A percentile compares a stretch with the other conserved stretches of the same genome.
Evolutionary conservation across 148 eudicot species (phyloP).

Genomic region (Linanthus parryae): DNA sequence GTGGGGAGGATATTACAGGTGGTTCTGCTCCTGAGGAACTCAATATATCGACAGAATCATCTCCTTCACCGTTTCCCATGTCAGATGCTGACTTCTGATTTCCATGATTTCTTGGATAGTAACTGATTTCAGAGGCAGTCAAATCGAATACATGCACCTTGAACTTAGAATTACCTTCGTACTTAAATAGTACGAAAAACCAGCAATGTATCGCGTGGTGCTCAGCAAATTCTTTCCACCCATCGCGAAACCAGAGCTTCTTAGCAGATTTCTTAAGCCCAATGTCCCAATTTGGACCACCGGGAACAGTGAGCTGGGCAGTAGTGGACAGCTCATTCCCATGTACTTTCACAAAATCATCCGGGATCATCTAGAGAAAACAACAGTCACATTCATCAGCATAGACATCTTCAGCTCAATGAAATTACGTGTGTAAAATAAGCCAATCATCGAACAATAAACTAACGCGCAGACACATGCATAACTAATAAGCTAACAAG

Average conservation of each 20-base stretch:
- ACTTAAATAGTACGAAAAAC: conserved; percentile 16
- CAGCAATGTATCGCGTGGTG: conserved; percentile 15
- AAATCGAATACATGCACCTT: conserved; percentile 14
- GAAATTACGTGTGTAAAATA: too few relatives aligned
- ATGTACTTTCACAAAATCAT: conserved; percentile 15
- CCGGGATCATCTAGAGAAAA: too few relatives aligned
- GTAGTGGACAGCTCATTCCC: conserved; percentile 7
- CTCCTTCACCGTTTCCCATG: not conserved
- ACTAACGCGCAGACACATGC: too few relatives aligned
- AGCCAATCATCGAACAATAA: too few relatives aligned
- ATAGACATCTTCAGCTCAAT: too few relatives aligned
- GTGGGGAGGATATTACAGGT: not conserved
- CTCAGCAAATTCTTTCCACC: conserved; percentile 26
- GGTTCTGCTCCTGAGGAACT: not conserved
- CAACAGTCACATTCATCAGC: too few relatives aligned
- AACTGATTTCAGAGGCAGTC: conserved; percentile 22
- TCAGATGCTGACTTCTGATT: not conserved
- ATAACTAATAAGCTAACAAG: too few relatives aligned
- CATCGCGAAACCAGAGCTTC: conserved; percentile 22
- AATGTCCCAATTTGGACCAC: conserved; percentile 12
- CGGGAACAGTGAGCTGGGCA: conserved; percentile 13
- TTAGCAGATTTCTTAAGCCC: conserved; percentile 12
- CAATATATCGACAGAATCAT: too few relatives aligned
- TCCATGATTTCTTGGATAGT: conserved; percentile 13
- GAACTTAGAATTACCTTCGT: conserved; percentile 20